Conservation (phyloP, 2,329 filamentous ascomycete species). For the Xylariaceae sp. region DNA sequence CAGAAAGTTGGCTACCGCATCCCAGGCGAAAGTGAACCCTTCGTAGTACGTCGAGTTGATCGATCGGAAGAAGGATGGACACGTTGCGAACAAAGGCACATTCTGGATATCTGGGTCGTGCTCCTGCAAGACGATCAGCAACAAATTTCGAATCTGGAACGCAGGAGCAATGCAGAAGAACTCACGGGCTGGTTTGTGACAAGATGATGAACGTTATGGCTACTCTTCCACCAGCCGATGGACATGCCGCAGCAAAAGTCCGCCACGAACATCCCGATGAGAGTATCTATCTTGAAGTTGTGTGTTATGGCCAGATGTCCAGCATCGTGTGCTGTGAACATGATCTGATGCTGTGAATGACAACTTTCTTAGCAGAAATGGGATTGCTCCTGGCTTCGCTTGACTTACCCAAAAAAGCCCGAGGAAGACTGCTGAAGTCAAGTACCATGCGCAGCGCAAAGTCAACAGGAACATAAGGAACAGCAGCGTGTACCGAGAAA, state of each 20-base stretch:
- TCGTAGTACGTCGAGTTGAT: slow-evolving; percentile 66
- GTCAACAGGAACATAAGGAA: slow-evolving; percentile 48
- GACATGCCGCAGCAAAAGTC: slow-evolving; percentile 65
- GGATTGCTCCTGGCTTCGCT: neutral
- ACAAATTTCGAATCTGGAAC: neutral
- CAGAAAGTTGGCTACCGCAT: slow-evolving; percentile 56
- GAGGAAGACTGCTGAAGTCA: slow-evolving; percentile 56
- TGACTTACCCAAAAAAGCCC: slow-evolving; percentile 58
- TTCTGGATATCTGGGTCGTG: slow-evolving; percentile 63
- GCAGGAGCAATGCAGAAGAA: neutral
- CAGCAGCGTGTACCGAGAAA: slow-evolving; percentile 50
- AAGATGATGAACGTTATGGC: slow-evolving; percentile 67
- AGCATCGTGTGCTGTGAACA: slow-evolving; percentile 66
- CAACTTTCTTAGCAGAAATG: slow-evolving; percentile 5
- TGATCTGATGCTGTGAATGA: slow-evolving; percentile 57
- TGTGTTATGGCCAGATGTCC: slow-evolving; percentile 62
- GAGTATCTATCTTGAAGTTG: slow-evolving; percentile 55
- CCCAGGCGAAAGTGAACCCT: slow-evolving; percentile 58
- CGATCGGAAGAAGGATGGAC: slow-evolving; percentile 62
- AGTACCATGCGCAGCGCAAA: slow-evolving; percentile 52
- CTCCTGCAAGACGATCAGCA: slow-evolving; percentile 36
- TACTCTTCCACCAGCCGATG: slow-evolving; percentile 69
- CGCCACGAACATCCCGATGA: slow-evolving; percentile 61
- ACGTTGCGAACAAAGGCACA: slow-evolving; percentile 66
- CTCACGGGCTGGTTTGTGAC: slow-evolving; percentile 59